Evolutionary conservation across 2,329 filamentous ascomycete genomes (phyloP).

Genomic region (Claviceps arundinis): DNA sequence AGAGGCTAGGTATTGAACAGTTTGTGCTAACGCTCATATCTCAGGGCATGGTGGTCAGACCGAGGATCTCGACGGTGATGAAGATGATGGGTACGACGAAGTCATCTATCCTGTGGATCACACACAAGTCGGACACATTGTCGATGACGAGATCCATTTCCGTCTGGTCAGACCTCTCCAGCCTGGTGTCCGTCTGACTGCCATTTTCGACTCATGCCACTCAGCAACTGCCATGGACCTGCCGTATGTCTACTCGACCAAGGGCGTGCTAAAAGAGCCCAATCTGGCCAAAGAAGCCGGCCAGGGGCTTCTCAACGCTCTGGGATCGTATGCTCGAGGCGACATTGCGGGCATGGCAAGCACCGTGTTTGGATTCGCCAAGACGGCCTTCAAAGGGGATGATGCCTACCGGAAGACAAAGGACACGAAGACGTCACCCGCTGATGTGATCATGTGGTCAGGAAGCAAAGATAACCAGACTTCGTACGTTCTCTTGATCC

Average conservation of each 20-base stretch:
- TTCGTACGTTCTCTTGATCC: constrained; percentile 32
- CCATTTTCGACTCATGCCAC: constrained; percentile 73
- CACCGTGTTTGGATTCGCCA: constrained; percentile 72
- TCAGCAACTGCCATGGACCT: constrained; percentile 66
- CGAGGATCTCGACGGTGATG: constrained; percentile 59
- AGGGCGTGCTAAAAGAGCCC: constrained; percentile 68
- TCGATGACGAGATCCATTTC: constrained; percentile 67
- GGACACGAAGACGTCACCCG: constrained; percentile 82
- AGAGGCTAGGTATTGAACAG: background rate
- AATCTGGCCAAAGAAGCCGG: constrained; percentile 71
- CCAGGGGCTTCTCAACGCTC: constrained; percentile 55
- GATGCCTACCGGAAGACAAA: constrained; percentile 67
- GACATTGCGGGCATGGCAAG: constrained; percentile 72
- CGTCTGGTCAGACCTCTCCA: constrained; percentile 65
- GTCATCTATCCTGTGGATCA: constrained; percentile 71
- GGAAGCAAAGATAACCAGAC: constrained; percentile 95
- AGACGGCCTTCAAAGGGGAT: constrained; percentile 72
- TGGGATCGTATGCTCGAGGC: constrained; percentile 68
- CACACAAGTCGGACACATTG: constrained; percentile 54
- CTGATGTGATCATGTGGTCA: constrained; percentile 96
- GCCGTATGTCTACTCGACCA: constrained; percentile 69
- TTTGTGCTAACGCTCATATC: background rate
- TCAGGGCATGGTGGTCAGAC: constrained; percentile 64
- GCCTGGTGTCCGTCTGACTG: constrained; percentile 71
- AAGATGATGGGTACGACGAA: constrained; percentile 66